Evolutionary conservation across 108 stramenopile species (phyloP).

Genomic region (Skeletonema tropicum): DNA sequence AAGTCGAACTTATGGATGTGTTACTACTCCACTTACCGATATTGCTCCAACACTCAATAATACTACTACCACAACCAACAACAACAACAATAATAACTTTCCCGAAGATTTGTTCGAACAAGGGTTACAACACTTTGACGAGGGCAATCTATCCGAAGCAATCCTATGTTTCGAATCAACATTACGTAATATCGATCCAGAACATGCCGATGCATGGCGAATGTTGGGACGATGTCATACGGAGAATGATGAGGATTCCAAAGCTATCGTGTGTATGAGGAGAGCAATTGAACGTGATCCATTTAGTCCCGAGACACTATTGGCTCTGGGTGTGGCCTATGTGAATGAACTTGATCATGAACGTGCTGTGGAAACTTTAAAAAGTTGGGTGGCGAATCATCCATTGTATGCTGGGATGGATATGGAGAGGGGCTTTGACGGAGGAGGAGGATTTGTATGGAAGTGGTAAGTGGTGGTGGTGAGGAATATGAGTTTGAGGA

Average conservation of each 20-base stretch:
- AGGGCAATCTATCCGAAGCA: conserved; percentile 85
- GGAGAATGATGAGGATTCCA: conserved; percentile 91
- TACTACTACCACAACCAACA: neutral
- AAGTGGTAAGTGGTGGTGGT: conserved; percentile 12
- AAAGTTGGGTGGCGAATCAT: conserved; percentile 95
- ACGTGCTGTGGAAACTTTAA: conserved; percentile 78
- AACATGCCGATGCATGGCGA: conserved; percentile 87
- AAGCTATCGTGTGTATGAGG: conserved; percentile 91
- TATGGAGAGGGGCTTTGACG: neutral
- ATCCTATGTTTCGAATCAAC: conserved; percentile 89
- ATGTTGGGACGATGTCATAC: conserved; percentile 93
- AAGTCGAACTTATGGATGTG: conserved; percentile 39
- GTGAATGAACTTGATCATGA: conserved; percentile 94
- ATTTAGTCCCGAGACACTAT: conserved; percentile 79
- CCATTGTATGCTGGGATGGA: conserved; percentile 91
- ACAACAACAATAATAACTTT: conserved; percentile 1
- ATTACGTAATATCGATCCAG: conserved; percentile 67
- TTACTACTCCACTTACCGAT: conserved; percentile 19
- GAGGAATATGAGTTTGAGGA: conserved; percentile 4
- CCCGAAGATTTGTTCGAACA: conserved; percentile 69
- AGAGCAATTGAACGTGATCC: conserved; percentile 92
- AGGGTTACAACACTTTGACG: conserved; percentile 75
- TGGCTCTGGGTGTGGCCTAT: conserved; percentile 90
- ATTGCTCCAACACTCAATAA: conserved; percentile 12
- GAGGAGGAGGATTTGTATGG: conserved; percentile 71